Base-by-base conservation (phyloP, 495 filamentous ascomycete genomes). In the Entonaema liquescens region DNA sequence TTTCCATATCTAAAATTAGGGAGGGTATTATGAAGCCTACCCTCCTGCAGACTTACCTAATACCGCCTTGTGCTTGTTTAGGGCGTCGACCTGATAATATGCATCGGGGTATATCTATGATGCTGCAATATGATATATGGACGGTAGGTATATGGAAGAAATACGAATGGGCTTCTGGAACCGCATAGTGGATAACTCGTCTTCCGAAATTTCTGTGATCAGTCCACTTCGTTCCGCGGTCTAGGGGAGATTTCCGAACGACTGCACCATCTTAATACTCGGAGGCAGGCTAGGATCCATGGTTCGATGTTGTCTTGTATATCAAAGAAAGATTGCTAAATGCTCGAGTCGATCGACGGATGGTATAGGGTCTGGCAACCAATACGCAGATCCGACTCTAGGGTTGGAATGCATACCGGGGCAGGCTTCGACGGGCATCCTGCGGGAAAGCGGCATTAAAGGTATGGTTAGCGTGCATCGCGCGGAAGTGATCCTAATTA, bases 401-500 rank as follows among this genome's bases (percentile, higher is more conserved):
- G 59, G 65, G 65, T 68, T 59, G 60, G 65, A 66, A 66, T 66
- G 65, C 65, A 66, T 69, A 69, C 42, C 35, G 52, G 57, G 57
- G 47, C 57, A 65, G 53, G 62, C 52, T 61, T 65, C 61, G 13
- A 73, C 21, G 25, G 50, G 50, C 57, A 64, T 54, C 52, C 42
- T 73, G 65, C 65, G 70, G 70, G 65, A 73, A 62, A 62, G 61
- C 65, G 62, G 61, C 61, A 69, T 58, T 42, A 59, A 54, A 55
- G 35, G 38, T 23, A 66, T 58, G 50, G 38, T 44, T 69, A 56
- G 57, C 65, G 12, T 66, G 61, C 57, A 55, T 69, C 61, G 40
- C 62, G 62, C 61, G 70, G 70, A 65, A 69, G 70, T 17, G 70
- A 66, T 73, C 58, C 65, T 47, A 53, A 69, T 73, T 65, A 26